Evolutionary conservation across 2,329 filamentous ascomycete species (phyloP).

Genomic region (Microdochium nivale): DNA sequence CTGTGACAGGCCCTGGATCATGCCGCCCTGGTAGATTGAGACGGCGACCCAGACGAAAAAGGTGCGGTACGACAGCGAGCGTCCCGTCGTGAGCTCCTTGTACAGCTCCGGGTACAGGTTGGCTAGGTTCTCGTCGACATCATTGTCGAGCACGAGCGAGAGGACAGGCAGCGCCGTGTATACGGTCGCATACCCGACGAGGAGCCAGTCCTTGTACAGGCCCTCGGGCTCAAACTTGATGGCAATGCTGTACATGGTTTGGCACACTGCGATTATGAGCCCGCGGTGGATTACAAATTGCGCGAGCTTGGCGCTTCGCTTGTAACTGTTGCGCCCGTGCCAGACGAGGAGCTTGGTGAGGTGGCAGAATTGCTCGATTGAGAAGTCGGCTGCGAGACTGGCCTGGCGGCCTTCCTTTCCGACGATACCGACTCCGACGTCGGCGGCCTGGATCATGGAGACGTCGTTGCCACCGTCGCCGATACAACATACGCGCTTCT

Average conservation of each 20-base stretch:
- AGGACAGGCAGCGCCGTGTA: conserved; percentile 94
- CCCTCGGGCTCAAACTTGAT: conserved; percentile 89
- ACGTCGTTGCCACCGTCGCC: conserved; percentile 98
- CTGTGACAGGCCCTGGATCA: conserved; percentile 93
- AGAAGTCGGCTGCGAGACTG: conserved; percentile 91
- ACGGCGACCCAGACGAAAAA: conserved; percentile 97
- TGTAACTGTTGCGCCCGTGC: conserved; percentile 97
- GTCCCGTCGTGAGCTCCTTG: conserved; percentile 87
- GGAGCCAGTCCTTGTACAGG: conserved; percentile 90
- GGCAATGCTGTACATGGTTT: conserved; percentile 95
- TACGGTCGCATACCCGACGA: conserved; percentile 92
- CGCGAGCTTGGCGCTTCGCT: conserved; percentile 86
- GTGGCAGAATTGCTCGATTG: conserved; percentile 90
- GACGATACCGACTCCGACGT: conserved; percentile 95
- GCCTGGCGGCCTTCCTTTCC: conserved; percentile 96
- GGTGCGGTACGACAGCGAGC: conserved; percentile 80
- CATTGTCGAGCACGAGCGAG: conserved; percentile 85
- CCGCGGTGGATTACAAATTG: conserved; percentile 98
- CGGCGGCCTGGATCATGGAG: conserved; percentile 97
- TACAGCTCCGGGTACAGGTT: conserved; percentile 96
- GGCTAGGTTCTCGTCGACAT: conserved; percentile 88
- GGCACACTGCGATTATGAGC: conserved; percentile 88
- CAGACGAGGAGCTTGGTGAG: conserved; percentile 95
- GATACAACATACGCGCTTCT: conserved; percentile 94
- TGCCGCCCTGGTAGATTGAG: conserved; percentile 86